Percentiles rank a stretch among this genome's conserved stretches.
Conservation (phyloP, 2,329 filamentous ascomycete species). For the Claviceps digitariae region DNA sequence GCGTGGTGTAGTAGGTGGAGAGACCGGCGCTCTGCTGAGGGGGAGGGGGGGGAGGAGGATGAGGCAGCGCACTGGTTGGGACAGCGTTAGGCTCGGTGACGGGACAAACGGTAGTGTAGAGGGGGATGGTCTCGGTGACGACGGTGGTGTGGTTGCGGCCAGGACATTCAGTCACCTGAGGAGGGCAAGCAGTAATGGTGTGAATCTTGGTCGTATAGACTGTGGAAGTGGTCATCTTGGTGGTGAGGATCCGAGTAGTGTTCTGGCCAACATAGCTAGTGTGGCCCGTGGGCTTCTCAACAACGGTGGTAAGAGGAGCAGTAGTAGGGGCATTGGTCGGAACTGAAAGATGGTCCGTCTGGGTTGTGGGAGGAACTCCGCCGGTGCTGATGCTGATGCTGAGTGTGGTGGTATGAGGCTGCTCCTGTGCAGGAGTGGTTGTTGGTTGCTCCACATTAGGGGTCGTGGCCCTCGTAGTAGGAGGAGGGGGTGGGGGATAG, state of each 20-base stretch:
- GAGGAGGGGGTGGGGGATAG: neutral
- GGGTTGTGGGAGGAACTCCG: neutral
- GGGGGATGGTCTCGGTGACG: constrained; percentile 17
- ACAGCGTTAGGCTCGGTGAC: constrained; percentile 13
- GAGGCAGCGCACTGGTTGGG: neutral
- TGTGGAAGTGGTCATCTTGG: constrained; percentile 18
- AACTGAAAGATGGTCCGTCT: constrained; percentile 3
- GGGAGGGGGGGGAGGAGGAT: neutral
- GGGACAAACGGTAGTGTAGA: constrained; percentile 30
- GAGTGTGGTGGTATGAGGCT: constrained; percentile 1
- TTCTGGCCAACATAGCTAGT: constrained; percentile 7
- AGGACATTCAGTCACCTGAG: constrained; percentile 19
- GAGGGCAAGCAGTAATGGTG: constrained; percentile 18
- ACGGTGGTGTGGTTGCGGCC: constrained; percentile 12
- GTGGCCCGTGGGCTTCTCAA: neutral
- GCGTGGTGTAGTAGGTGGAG: constrained; percentile 18
- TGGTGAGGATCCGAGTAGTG: constrained; percentile 4
- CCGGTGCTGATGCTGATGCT: neutral
- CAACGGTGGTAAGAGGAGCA: constrained; percentile 3
- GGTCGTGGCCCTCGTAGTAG: neutral
- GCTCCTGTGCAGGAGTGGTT: neutral
- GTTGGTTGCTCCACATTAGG: neutral
- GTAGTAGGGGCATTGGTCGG: constrained; percentile 5
- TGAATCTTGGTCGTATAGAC: constrained; percentile 16
- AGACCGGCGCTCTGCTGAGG: neutral